phyloP scores from a whole-genome alignment of 1,139 yeast species.

The Debaryomyces udenii region DNA sequence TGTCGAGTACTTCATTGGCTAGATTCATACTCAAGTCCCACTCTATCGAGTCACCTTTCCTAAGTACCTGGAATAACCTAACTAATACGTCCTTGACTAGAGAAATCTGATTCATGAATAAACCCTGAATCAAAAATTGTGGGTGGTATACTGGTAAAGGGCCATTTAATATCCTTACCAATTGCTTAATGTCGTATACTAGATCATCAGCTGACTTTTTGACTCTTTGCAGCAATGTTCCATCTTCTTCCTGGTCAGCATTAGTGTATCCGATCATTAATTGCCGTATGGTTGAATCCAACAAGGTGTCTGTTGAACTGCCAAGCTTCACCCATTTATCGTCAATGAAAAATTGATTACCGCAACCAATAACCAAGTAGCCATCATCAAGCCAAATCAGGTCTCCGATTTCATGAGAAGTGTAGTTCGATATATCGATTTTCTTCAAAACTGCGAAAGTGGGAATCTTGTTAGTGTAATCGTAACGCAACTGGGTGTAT shows the following conservation, averaged over 20 bases:
- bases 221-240: conserved; percentile 35
- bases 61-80: conserved; percentile 51
- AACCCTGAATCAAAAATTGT: conserved; percentile 76
- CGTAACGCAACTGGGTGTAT: conserved; percentile 83
- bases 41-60: conserved; percentile 38
- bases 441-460: conserved; percentile 76
- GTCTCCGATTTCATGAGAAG: conserved; percentile 84
- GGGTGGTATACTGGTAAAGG: conserved; percentile 93
- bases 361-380: conserved; percentile 79
- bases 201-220: conserved; percentile 23
- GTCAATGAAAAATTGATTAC: conserved; percentile 84
- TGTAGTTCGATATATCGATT: conserved; percentile 69
- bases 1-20: conserved; percentile 19
- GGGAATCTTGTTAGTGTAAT: conserved; percentile 79
- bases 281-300: conserved; percentile 43
- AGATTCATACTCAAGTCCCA: conserved; percentile 43
- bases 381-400: conserved; percentile 85
- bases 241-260: conserved; percentile 23
- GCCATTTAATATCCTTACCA: conserved; percentile 80
- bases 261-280: conserved; percentile 53
- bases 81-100: conserved; percentile 62
- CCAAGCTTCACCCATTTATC: conserved; percentile 59
- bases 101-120: conserved; percentile 63
- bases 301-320: conserved; percentile 24
- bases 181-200: conserved; percentile 44